Base-by-base conservation (phyloP, 1,284 basidiomycete genomes). In the Leccinum subrobustum region DNA sequence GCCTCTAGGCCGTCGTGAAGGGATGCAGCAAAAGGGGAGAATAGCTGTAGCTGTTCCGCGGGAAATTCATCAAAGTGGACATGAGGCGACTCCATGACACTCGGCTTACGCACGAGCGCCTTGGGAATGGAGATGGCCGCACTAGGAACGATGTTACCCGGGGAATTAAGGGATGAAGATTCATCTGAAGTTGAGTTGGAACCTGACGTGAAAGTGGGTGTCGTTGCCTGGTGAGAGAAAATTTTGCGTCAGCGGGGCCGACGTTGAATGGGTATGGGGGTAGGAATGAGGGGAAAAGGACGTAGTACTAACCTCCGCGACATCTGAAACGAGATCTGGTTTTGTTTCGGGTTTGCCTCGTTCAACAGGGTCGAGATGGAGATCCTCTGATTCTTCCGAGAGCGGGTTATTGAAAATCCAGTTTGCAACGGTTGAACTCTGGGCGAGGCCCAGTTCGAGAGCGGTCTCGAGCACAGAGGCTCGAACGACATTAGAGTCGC, bases 391-490 rank as follows among this genome's bases (percentile, higher is more conserved):
- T 55, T 79, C 83, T 66, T 85, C 84, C 25, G 74, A 71, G 27
- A 86, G 69, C 0, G 82, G 71, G 64, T 84, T 82, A 56, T 78
- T 84, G 70, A 89, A 88, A 68, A 90, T 87, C 85, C 87, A 88
- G 62, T 84, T 78, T 6, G 85, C 80, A 23, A 89, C 83, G 14
- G 82, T 78, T 25, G 79, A 76, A 63, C 80, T 87, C 39, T 72
- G 78, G 25, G 81, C 81, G 16, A 89, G 69, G 5, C 88, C 88
- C 8, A 90, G 79, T 67, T 86, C 78, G 33, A 90, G 76, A 6
- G 88, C 88, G 23, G 79, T 85, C 66, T 90, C 87, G 47, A 89
- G 79, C 39, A 90, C 87, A 14, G 87, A 89, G 1, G 88, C 87
- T 23, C 88, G 81, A 20, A 90, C 75, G 23, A 80, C 70, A 67